A percentile compares a stretch with the other conserved stretches of the same genome.
These are phyloP conservation scores for Cordyceps cicadae DNA, from an alignment of 2,329 filamentous ascomycete species.

Conservation along the genomic window DNA sequence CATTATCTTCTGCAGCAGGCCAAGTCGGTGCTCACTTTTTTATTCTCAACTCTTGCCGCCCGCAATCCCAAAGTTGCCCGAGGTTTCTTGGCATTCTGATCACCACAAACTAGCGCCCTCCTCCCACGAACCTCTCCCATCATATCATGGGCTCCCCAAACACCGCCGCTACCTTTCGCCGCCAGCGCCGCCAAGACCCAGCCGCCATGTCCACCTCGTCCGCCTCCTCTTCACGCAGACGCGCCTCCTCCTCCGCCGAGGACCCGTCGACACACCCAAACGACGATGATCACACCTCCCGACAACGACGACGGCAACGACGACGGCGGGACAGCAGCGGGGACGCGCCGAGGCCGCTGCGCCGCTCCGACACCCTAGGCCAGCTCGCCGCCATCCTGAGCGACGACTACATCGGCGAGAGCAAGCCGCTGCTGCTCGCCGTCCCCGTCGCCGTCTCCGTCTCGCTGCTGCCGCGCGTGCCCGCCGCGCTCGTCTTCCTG, in stretches of 20 bases:
- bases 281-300: neutral
- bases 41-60: no score
- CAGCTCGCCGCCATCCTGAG: constrained; percentile 11
- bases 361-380: constrained; percentile 10
- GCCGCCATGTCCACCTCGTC: constrained; percentile 4
- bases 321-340: neutral
- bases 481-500: constrained; percentile 6
- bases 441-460: constrained; percentile 7
- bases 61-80: no score
- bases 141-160: neutral
- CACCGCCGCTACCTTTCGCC: neutral
- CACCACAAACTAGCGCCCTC: neutral
- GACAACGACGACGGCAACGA: neutral
- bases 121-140: no score
- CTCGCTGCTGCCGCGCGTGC: neutral
- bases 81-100: neutral
- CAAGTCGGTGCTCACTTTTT: no score
- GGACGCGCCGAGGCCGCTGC: neutral
- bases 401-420: constrained; percentile 13
- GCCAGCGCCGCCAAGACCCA: constrained; percentile 6
- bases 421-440: constrained; percentile 12
- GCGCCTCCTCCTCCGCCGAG: neutral
- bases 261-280: no score
- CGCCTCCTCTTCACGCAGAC: neutral
- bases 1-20: no score